A percentile compares a stretch with the other conserved stretches of the same genome.
Evolutionary conservation across 352 stramenopile genomes (phyloP).

Genomic region (Phytophthora colocasiae): DNA sequence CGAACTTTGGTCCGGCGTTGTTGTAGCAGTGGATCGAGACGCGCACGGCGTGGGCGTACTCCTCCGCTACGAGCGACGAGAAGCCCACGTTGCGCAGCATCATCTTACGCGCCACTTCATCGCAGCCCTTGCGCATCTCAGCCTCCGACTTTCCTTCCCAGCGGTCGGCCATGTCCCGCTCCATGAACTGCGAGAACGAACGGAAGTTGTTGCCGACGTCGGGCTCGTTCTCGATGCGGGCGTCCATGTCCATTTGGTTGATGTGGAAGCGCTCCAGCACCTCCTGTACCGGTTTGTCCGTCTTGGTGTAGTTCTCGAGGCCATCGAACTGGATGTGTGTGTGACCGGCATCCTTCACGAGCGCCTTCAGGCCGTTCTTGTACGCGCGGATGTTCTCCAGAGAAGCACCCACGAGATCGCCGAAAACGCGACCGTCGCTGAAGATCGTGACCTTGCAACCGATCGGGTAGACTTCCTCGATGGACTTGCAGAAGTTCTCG

Average conservation of each 20-base stretch:
- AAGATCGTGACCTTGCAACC: constrained; percentile 29
- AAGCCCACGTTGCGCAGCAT: constrained; percentile 31
- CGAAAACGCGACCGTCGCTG: constrained; percentile 27
- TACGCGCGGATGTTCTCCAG: constrained; percentile 22
- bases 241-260: constrained; percentile 27
- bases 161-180: constrained; percentile 22
- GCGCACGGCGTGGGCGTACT: constrained; percentile 22
- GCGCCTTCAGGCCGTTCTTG: constrained; percentile 17
- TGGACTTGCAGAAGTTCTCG: constrained; percentile 18
- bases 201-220: constrained; percentile 28
- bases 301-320: constrained; percentile 33
- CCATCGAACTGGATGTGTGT: constrained; percentile 30
- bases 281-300: constrained; percentile 20
- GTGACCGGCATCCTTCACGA: constrained; percentile 25
- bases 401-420: constrained; percentile 16
- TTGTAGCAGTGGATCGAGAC: constrained; percentile 31
- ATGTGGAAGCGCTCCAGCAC: constrained; percentile 25
- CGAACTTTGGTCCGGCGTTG: constrained; percentile 29
- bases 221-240: constrained; percentile 19
- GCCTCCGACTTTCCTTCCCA: constrained; percentile 22
- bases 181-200: constrained; percentile 33
- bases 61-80: constrained; percentile 21
- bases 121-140: constrained; percentile 26
- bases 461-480: constrained; percentile 24
- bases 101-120: constrained; percentile 25